Base-by-base conservation (phyloP, 768 basidiomycete genomes). In the Suillus alpinus region DNA sequence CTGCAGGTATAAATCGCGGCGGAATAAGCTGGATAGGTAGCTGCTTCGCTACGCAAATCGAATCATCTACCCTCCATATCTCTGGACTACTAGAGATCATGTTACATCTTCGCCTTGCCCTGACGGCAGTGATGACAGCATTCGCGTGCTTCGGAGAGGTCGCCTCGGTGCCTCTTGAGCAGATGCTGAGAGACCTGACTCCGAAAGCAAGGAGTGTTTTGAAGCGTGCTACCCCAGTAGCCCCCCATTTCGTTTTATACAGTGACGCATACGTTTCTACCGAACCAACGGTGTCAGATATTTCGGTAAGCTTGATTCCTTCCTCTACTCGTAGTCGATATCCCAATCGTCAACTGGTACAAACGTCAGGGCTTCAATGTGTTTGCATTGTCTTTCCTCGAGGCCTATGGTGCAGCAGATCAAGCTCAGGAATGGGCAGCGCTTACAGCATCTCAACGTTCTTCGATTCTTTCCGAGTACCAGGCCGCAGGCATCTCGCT, bases 401-500 rank as follows among this genome's bases (percentile, higher is more conserved):
- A 80, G 16, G 66, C 68, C 10, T 70, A 71, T 16, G 82, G 83
- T 4, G 66, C 80, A 0, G 76, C 66, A 51, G 81, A 83, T 61
- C 67, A 83, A 70, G 83, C 81, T 6, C 68, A 71, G 55, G 77
- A 77, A 60, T 84, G 81, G 82, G 66, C 76, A 29, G 65, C 66
- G 39, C 71, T 84, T 3, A 69, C 75, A 2, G 72, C 73, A 5
- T 62, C 63, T 18, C 68, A 81, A 37, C 78, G 84, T 32, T 61
- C 77, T 13, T 39, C 75, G 14, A 76, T 81, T 65, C 71, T 83
- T 61, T 63, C 78, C 0, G 76, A 81, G 59, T 86, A 86, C 66
- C 75, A 75, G 26, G 76, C 79, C 0, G 83, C 84, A 6, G 85
- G 85, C 20, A 85, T 86, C 68, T 81, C 80, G 23, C 66, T 87